Conservation (phyloP, 1,139 yeast species). For the Yamadazyma friedrichii region DNA sequence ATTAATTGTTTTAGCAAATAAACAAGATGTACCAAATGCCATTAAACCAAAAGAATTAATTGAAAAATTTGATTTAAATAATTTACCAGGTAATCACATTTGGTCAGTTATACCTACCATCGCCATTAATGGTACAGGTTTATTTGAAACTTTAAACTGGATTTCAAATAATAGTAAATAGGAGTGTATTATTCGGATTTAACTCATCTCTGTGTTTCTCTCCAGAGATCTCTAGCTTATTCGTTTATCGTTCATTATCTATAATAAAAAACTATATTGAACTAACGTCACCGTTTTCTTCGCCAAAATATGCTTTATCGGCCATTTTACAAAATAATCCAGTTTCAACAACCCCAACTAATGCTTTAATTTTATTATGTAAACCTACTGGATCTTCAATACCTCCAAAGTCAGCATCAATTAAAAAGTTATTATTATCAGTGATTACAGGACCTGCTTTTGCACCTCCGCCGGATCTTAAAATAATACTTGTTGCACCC, state of each 20-base stretch:
- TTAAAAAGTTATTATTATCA: conserved; percentile 89
- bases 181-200: conserved; percentile 3
- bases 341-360: conserved; percentile 96
- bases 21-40: conserved; percentile 74
- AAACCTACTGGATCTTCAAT: conserved; percentile 60
- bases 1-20: conserved; percentile 83
- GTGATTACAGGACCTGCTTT: conserved; percentile 99
- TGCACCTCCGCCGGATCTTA: conserved; percentile 85
- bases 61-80: conserved; percentile 54
- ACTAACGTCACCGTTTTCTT: conserved; percentile 62
- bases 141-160: conserved; percentile 75
- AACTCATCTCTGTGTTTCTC: not conserved
- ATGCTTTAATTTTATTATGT: conserved; percentile 63
- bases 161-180: conserved; percentile 58
- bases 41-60: conserved; percentile 65
- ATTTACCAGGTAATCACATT: conserved; percentile 54
- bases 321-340: conserved; percentile 82
- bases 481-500: conserved; percentile 64
- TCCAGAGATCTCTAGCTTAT: too few species aligned
- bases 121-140: conserved; percentile 74
- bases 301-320: conserved; percentile 83
- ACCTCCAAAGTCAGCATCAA: conserved; percentile 91
- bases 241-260: not conserved
- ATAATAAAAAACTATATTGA: not conserved
- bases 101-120: conserved; percentile 80